Percentiles rank a stretch among this genome's conserved stretches.
phyloP scores from a whole-genome alignment of 257 asterid genomes.

The Vinca minor region DNA sequence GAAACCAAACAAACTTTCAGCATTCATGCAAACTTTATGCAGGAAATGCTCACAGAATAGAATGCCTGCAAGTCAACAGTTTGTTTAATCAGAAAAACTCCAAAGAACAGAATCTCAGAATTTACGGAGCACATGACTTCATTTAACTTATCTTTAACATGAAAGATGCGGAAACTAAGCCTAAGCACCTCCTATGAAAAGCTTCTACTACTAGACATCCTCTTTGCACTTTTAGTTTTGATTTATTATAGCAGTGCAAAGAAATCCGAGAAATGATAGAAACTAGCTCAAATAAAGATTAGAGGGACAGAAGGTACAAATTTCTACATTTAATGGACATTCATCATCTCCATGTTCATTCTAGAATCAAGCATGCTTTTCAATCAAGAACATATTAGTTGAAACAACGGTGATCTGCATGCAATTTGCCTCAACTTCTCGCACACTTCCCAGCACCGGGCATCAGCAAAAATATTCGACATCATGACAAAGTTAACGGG shows the following conservation, averaged over 20 bases:
- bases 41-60: no score
- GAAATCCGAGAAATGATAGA: background rate
- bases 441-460: conserved; percentile 43
- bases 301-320: background rate
- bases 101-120: background rate
- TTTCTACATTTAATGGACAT: background rate
- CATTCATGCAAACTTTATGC: no score
- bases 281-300: background rate
- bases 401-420: background rate
- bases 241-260: background rate
- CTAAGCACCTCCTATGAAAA: background rate
- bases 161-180: background rate
- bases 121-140: background rate
- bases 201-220: background rate
- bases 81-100: background rate
- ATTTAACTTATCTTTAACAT: background rate
- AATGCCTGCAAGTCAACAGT: no score
- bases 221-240: no score
- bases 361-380: background rate
- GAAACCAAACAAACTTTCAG: no score
- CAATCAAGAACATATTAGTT: background rate
- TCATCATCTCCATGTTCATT: background rate
- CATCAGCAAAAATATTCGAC: conserved; percentile 49
- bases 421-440: conserved; percentile 34
- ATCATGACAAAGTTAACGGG: conserved; percentile 46